phyloP scores from a whole-genome alignment of 306 rosid species.

The Rosa lucieae region DNA sequence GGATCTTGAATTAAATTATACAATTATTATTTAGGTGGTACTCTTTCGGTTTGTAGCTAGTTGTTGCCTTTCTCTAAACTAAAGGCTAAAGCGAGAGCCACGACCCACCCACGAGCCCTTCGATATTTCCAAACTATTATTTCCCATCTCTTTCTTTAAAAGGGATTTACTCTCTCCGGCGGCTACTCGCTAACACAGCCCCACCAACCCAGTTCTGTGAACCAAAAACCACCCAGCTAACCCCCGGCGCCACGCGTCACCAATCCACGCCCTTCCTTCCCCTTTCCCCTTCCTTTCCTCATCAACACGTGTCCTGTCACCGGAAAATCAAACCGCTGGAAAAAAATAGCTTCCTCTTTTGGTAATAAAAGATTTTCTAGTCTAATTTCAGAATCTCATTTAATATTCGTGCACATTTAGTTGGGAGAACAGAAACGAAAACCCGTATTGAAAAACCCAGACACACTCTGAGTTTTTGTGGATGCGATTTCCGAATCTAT shows the following conservation, averaged over 20 bases:
- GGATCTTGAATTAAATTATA: not conserved
- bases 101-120: not conserved
- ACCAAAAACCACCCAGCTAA: not conserved
- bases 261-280: not conserved
- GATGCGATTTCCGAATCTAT: constrained; percentile 52
- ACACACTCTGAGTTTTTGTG: constrained; percentile 37
- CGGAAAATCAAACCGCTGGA: not conserved
- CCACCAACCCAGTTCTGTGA: constrained; percentile 9
- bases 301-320: constrained; percentile 1
- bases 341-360: no score
- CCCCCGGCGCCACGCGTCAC: not conserved
- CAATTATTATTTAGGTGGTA: not conserved
- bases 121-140: not conserved
- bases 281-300: not conserved
- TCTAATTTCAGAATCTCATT: not conserved
- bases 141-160: not conserved
- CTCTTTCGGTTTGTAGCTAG: not conserved
- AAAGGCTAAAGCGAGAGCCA: not conserved
- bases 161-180: not conserved
- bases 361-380: not conserved
- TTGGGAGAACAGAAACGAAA: not conserved
- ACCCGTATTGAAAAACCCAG: not conserved
- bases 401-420: no score
- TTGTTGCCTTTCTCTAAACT: not conserved
- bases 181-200: not conserved